Base-by-base conservation (phyloP, 805 yeast genomes). In the Wickerhamiella brachini region DNA sequence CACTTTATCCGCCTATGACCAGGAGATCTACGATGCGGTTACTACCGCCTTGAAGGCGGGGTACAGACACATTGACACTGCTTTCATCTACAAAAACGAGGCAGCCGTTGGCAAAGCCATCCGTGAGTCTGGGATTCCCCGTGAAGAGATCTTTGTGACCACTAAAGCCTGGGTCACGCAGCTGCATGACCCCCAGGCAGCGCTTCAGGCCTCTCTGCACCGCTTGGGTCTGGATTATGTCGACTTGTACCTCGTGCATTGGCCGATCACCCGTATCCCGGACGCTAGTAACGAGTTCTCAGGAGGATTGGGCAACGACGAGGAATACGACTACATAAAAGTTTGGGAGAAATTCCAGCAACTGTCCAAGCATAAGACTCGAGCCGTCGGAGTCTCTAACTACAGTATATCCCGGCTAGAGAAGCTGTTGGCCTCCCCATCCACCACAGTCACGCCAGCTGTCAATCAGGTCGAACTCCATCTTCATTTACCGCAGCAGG, bases 381-480 rank as follows among this genome's bases (percentile, higher is more conserved):
- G 72, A 58, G 77, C 88, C 24, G 75, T 85, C 63, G 95, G 95
- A 57, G 84, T 85, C 43, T 81, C 88, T 37, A 85, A 85, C 69
- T 78, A 80, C 63, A 74, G 84, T n/a, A 66, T 74, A 23, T 72
- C 70, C 50, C 73, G 77, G 56, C 62, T 82, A 54, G 68, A 74
- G 53, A 71, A 66, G 48, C 68, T 85, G 53, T 69, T 83, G 49
- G 53, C 61, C 23, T 52, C 56, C 22, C 41, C 41, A 4, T 4
- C 41, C 3, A 37, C 41, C 4, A 37, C 15, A 15, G 20, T 77
- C 45, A 71, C 69, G 18, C 87, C 87, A 9, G 83, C 73, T 12
- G 75, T 71, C 18, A 76, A 78, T 63, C 88, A 82, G 66, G 70
- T 80, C 50, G 88, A 82, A 66, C 65, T 78, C 34, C 87, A 82